phyloP scores from a whole-genome alignment of 1,284 basidiomycete genomes.

The Phlebopus sp. region DNA sequence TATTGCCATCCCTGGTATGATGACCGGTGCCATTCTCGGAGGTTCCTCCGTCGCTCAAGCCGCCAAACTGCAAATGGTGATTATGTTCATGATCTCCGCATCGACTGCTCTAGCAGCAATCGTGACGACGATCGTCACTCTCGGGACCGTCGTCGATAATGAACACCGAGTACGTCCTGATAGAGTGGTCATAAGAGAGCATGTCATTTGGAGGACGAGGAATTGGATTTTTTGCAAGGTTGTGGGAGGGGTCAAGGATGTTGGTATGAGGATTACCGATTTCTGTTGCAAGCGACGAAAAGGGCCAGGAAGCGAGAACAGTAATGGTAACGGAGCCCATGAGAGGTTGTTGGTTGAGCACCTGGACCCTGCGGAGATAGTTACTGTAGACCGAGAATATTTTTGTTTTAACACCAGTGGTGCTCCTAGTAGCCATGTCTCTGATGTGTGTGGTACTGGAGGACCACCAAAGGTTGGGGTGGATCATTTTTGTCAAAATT shows the following conservation, averaged over 20 bases:
- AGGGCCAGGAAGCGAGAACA: background rate
- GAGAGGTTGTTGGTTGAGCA: conserved; percentile 14
- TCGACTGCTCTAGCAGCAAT: conserved; percentile 69
- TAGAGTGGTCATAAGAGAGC: conserved; percentile 52
- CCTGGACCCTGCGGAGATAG: too few species aligned
- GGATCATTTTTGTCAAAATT: too few species aligned
- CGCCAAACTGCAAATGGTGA: conserved; percentile 82
- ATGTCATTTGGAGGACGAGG: conserved; percentile 46
- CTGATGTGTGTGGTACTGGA: too few species aligned
- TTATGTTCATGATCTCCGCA: conserved; percentile 89
- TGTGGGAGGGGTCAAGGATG: conserved; percentile 9
- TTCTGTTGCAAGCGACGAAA: conserved; percentile 13
- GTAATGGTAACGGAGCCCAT: background rate
- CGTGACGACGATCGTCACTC: conserved; percentile 55
- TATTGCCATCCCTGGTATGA: conserved; percentile 75
- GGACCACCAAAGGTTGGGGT: too few species aligned
- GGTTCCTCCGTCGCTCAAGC: conserved; percentile 83
- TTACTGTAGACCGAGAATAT: too few species aligned
- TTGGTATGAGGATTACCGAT: background rate
- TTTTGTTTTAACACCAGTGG: too few species aligned
- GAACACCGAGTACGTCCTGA: conserved; percentile 72
- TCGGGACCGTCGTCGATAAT: conserved; percentile 62
- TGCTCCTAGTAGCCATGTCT: too few species aligned
- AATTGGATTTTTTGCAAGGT: conserved; percentile 27
- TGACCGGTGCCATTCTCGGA: conserved; percentile 87